These are phyloP conservation scores for Venturia effusa DNA, from an alignment of 2,329 filamentous ascomycete genomes.

Conservation along the genomic window DNA sequence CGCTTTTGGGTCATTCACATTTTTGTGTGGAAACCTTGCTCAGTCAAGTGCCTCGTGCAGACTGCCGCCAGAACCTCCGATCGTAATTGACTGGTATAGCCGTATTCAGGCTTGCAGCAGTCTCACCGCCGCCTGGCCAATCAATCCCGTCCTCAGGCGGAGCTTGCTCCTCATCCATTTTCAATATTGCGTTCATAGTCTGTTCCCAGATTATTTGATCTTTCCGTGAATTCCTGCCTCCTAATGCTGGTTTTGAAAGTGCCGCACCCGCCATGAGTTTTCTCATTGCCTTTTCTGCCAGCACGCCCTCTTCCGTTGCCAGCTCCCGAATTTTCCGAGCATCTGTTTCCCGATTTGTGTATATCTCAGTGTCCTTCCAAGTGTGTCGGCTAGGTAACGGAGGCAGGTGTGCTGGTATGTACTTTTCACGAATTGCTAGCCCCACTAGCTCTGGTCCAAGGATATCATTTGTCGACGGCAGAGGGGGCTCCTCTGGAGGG, in stretches of 20 bases:
- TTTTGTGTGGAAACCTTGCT: no score
- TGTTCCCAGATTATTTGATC: constrained; percentile 46
- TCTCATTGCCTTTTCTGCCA: constrained; percentile 54
- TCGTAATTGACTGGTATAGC: constrained; percentile 49
- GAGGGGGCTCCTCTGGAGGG: background rate
- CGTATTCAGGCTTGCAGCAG: background rate
- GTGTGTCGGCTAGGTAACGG: constrained; percentile 53
- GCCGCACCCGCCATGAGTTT: constrained; percentile 44
- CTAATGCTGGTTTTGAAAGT: constrained; percentile 28
- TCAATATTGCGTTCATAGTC: constrained; percentile 33
- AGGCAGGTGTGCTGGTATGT: constrained; percentile 52
- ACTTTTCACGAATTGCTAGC: constrained; percentile 38
- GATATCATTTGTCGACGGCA: constrained; percentile 7
- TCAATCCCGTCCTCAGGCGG: constrained; percentile 18
- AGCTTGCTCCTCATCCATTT: constrained; percentile 29
- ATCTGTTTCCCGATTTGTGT: constrained; percentile 47
- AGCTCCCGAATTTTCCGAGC: constrained; percentile 49
- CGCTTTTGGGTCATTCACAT: background rate
- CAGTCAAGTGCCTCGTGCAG: constrained; percentile 22
- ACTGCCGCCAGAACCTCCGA: constrained; percentile 45
- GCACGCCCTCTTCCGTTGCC: constrained; percentile 53
- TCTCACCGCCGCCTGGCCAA: constrained; percentile 14
- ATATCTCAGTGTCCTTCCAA: constrained; percentile 50
- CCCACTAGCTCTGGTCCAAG: constrained; percentile 37
- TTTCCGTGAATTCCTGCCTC: constrained; percentile 24